Base-by-base conservation (phyloP, 345 rosid genomes). In the Acer negundo region DNA sequence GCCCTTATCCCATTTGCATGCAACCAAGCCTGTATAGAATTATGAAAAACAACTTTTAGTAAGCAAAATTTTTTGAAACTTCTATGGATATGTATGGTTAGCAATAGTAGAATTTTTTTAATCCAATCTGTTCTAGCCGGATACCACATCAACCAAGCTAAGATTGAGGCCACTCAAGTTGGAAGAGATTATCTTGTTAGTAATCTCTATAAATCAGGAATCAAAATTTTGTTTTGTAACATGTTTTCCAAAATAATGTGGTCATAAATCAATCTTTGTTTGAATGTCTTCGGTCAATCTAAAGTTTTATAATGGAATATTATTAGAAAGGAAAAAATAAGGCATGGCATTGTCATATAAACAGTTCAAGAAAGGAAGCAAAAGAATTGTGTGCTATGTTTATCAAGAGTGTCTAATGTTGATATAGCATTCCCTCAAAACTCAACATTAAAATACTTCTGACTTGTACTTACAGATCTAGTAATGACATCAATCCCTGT, bases 401-500 rank as follows among this genome's bases (percentile, higher is more conserved):
- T 24, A 8, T 31, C 7, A 19, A 7, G 49, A 38, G 23, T 17
- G 15, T 66, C 49, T 7, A 35, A 65, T 28, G 3, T 15, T 28
- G 31, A 28, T 28, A 66, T 15, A 31, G 8, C 42, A 61, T 9
- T 15, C 10, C 0, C 19, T 26, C 62, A n/a, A 31, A 75, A 9
- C 44, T 7, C 44, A 26, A 26, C 15, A 49, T 26, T 42, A 49
- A 23, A 56, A 56, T 20, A 67, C n/a, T 5, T 40, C 44, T 7
- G 44, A 40, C 44, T 40, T 40, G 44, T 20, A 86, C 97, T 91
- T 89, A 94, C 99, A 66, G 97, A 75, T 91, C 99, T 98, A 77
- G 97, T 68, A 82, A 92, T 91, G 77, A 94, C 99, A 75, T 96
- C 98, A 42, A 94, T 94, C 55, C 99, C 98, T 0, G 93, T 89